Evolutionary conservation across 768 basidiomycete species (phyloP), one percentile per base, ranked within the genome.

Genomic region (Pulveroboletus sp.): DNA sequence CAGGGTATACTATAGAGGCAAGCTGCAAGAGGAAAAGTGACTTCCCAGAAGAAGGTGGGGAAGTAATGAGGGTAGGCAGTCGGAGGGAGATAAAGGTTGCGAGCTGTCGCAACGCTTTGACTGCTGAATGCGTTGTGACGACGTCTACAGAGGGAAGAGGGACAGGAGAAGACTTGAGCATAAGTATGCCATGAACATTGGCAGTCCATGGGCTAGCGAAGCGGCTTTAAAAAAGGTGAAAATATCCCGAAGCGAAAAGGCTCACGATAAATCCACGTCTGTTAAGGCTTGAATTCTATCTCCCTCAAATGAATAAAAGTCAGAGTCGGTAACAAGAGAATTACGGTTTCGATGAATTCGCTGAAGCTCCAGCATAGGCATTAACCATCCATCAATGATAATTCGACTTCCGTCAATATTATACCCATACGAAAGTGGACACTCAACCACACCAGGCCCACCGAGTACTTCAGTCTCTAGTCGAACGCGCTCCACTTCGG

Each of bases 21-120:
- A 98, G 81, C 57, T 96, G 82, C 13, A 82, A 76, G 24, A 98
- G 70, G 13, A 93, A 68, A 6, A 92, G 74, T 0, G 86, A 81
- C 64, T 98, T 98, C 43, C 96, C 96, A 2, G 90, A 82, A 1
- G 93, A 94, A 0, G 93, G 84, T 0, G 89, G 70, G 0, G 93
- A 92, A 1, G 91, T 87, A 14, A 99, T 65, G 13, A 99, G 82
- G 10, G 81, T 80, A 4, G 96, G 94, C 0, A 86, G 67, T 4
- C 86, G 81, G 36, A 83, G 73, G 1, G 85, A 86, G 3, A 86
- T 58, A 50, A 83, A 76, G 11, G 82, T 63, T 1, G 85, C 83
- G 31, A 97, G 73, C 14, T 74, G 63, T 6, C 76, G 80, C 8
- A 95, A 75, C 2, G 86, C 75, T 15, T 71, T 45, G 3, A 75